Evolutionary conservation across 805 yeast genomes (phyloP).

Genomic region (Spathaspora sp.): DNA sequence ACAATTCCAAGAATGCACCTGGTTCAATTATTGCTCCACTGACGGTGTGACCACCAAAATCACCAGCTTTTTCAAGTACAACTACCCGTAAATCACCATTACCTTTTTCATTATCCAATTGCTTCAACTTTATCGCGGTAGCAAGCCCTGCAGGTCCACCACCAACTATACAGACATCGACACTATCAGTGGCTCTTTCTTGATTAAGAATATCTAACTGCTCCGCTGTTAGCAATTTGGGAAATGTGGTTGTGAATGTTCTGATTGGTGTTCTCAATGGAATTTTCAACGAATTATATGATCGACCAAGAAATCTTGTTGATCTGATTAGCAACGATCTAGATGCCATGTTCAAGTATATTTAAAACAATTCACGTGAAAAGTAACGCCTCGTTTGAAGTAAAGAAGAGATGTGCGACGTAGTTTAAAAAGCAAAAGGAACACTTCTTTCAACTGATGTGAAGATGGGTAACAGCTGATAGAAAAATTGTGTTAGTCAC

Average conservation of each 20-base stretch:
- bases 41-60: conserved; percentile 87
- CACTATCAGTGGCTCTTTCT: conserved; percentile 78
- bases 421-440: background rate
- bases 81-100: conserved; percentile 75
- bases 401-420: background rate
- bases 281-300: background rate
- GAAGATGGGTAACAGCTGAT: background rate
- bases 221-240: conserved; percentile 21
- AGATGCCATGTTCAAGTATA: background rate
- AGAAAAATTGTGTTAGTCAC: background rate
- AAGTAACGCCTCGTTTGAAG: background rate
- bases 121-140: conserved; percentile 86
- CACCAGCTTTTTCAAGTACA: conserved; percentile 88
- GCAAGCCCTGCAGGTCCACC: conserved; percentile 98
- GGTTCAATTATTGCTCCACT: conserved; percentile 97
- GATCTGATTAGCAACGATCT: background rate
- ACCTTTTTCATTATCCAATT: conserved; percentile 65
- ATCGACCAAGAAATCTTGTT: background rate
- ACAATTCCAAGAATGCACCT: conserved; percentile 76
- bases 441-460: background rate
- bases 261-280: background rate
- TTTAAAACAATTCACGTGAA: background rate
- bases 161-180: conserved; percentile 94
- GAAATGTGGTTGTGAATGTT: background rate
- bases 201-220: conserved; percentile 46